These are phyloP conservation scores for Periconia digitata DNA, from an alignment of 2,329 filamentous ascomycete species.

Conservation along the genomic window DNA sequence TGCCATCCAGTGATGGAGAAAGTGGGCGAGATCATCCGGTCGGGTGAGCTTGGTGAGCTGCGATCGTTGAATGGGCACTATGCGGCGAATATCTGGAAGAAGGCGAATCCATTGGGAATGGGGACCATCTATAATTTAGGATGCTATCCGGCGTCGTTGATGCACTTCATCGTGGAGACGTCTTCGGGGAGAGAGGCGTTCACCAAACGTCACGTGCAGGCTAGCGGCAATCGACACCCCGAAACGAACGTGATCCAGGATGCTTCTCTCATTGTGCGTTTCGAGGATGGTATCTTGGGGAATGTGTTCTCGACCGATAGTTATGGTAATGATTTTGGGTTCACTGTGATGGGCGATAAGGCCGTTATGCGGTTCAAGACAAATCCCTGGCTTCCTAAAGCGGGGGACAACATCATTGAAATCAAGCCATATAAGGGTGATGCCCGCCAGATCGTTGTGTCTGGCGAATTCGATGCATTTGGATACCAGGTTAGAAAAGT, in stretches of 20 bases:
- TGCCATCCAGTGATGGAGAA: neutral
- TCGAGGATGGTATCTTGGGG: neutral
- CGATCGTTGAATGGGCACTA: neutral
- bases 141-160: neutral
- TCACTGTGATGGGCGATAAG: neutral
- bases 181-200: neutral
- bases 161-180: neutral
- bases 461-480: neutral
- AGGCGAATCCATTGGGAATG: neutral
- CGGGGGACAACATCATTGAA: neutral
- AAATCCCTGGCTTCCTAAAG: neutral
- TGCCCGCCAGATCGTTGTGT: neutral
- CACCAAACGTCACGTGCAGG: neutral
- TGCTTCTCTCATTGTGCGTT: neutral
- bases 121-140: neutral
- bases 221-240: neutral
- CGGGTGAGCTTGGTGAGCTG: neutral
- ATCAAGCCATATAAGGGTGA: neutral
- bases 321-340: neutral
- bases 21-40: neutral
- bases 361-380: neutral
- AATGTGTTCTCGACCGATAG: neutral
- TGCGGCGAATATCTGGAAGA: neutral
- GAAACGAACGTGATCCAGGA: neutral
- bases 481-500: neutral